Conservation (phyloP, 352 stramenopile species). For the Phytophthora podocarpi region DNA sequence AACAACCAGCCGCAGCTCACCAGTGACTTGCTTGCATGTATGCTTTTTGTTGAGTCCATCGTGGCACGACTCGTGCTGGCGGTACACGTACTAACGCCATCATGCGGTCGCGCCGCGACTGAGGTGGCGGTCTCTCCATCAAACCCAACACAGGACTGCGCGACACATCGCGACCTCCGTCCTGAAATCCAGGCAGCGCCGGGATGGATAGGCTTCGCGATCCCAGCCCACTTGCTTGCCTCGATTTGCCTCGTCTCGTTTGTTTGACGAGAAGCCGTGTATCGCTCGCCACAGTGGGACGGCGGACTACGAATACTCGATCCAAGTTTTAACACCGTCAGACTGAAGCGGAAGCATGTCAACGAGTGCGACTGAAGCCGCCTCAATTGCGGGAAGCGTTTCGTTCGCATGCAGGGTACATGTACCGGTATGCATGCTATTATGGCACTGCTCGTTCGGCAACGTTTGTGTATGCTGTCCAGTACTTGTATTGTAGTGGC, state of each 20-base stretch:
- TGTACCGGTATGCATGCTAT: no score
- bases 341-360: not conserved
- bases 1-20: not conserved
- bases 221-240: not conserved
- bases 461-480: no score
- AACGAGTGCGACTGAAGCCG: not conserved
- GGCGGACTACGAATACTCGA: not conserved
- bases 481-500: no score
- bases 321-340: not conserved
- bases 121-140: conserved; percentile 17
- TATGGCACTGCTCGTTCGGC: no score
- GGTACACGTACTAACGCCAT: conserved; percentile 26
- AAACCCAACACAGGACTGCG: conserved; percentile 1
- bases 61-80: no score
- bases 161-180: conserved; percentile 16
- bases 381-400: no score
- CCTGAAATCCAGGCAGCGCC: conserved; percentile 24
- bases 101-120: conserved; percentile 5
- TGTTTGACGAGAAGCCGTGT: conserved; percentile 11
- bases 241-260: conserved; percentile 24
- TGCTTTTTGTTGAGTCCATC: not conserved
- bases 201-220: conserved; percentile 20
- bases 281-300: conserved; percentile 20
- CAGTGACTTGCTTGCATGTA: not conserved
- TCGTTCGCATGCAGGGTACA: no score